Evolutionary conservation across 371 early-diverging fungal species (phyloP).

Genomic region (Apophysomyces variabilis): DNA sequence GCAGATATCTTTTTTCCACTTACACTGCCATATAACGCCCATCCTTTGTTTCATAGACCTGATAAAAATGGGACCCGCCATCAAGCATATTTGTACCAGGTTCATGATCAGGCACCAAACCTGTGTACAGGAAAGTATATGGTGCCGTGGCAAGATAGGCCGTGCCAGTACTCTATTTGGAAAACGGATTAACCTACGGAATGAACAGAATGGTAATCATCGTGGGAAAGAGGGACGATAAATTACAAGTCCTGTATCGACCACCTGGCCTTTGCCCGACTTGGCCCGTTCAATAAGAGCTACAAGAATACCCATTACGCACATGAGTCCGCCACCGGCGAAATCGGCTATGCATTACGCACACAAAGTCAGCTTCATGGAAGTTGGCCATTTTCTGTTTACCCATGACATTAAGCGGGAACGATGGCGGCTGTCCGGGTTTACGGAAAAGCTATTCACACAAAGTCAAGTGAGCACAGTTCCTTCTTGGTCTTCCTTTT

Average conservation of each 20-base stretch:
- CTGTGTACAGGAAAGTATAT: conserved; percentile 65
- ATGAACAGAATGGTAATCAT: too few species aligned
- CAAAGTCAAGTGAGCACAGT: neutral
- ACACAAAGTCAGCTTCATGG: neutral
- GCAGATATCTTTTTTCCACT: conserved; percentile 15
- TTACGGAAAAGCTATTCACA: conserved; percentile 60
- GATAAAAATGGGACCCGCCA: conserved; percentile 76
- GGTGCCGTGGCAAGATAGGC: conserved; percentile 59
- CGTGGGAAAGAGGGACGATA: conserved; percentile 8
- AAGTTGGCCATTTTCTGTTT: conserved; percentile 10
- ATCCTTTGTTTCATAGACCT: conserved; percentile 75
- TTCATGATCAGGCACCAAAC: conserved; percentile 56
- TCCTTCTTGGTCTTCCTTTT: neutral
- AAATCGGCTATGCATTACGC: conserved; percentile 60
- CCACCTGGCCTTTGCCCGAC: conserved; percentile 74
- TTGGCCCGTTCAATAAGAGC: conserved; percentile 65
- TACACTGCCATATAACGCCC: conserved; percentile 71
- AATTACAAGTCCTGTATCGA: conserved; percentile 74
- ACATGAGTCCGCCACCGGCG: conserved; percentile 77
- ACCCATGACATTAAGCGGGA: conserved; percentile 71
- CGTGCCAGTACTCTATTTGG: conserved; percentile 53
- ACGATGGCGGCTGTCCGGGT: conserved; percentile 60
- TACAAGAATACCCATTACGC: conserved; percentile 70
- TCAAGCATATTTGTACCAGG: conserved; percentile 72
- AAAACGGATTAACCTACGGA: neutral